A percentile compares a stretch with the other conserved stretches of the same genome.
Conservation (phyloP, 805 yeast genomes). For the Metschnikowia orientalis region DNA sequence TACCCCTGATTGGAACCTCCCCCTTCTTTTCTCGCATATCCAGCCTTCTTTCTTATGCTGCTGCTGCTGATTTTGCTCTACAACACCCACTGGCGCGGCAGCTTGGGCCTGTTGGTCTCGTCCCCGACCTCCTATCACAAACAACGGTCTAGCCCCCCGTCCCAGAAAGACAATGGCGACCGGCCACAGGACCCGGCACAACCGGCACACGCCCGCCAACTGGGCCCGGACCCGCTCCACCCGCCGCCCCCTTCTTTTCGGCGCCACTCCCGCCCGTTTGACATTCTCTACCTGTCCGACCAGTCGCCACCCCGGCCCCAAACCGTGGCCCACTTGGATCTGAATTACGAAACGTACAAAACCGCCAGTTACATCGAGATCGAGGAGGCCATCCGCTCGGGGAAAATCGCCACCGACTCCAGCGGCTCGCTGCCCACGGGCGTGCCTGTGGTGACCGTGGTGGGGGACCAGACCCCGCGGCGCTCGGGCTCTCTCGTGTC, state of each 20-base stretch:
- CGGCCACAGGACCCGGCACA: not conserved
- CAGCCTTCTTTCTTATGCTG: not conserved
- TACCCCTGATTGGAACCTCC: not conserved
- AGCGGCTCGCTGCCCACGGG: not conserved
- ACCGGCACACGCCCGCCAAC: not conserved
- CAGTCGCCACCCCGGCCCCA: constrained; percentile 5
- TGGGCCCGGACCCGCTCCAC: not conserved
- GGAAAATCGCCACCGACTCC: constrained; percentile 4
- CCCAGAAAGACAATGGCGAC: not conserved
- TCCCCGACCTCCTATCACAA: constrained; percentile 6
- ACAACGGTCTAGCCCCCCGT: not conserved
- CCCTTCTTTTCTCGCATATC: not conserved
- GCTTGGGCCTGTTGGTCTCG: constrained; percentile 7
- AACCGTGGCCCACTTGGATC: constrained; percentile 1
- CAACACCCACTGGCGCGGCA: constrained; percentile 10
- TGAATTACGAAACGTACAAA: constrained; percentile 3
- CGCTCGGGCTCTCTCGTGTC: constrained; percentile 29
- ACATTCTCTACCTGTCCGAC: constrained; percentile 12
- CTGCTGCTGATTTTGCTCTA: constrained; percentile 12
- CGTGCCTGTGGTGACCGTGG: constrained; percentile 15
- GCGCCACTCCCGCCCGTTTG: constrained; percentile 15
- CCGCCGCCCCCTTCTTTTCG: too few relatives aligned
- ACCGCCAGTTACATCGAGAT: constrained; percentile 16
- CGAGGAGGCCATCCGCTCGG: constrained; percentile 13
- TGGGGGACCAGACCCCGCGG: constrained; percentile 14